phyloP scores from a whole-genome alignment of 2,329 filamentous ascomycete genomes.

The Sordariomycetes sp. region DNA sequence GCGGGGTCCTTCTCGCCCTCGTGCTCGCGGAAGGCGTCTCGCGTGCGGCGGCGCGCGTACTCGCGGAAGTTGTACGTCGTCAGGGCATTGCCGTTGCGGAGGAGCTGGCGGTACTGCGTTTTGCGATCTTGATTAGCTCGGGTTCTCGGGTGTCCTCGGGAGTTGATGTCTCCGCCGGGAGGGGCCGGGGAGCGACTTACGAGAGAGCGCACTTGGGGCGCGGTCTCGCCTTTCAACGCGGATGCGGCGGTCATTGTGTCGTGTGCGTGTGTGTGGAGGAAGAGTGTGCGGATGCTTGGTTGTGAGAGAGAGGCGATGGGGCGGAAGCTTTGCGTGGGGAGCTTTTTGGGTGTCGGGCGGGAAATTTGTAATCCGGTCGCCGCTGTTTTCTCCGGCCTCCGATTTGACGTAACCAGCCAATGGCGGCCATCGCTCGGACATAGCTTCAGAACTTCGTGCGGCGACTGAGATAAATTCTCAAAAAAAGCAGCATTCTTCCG shows the following conservation, averaged over 20 bases:
- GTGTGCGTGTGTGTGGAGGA: not conserved
- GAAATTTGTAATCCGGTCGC: conserved; percentile 4
- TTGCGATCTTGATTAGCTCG: not conserved
- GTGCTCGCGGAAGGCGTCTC: conserved; percentile 82
- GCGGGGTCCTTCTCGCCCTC: conserved; percentile 61
- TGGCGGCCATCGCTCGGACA: not conserved
- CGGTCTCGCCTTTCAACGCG: conserved; percentile 39
- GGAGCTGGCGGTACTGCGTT: conserved; percentile 75
- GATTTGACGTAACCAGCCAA: conserved; percentile 1
- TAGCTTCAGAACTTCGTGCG: not conserved
- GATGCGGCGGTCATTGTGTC: conserved; percentile 25
- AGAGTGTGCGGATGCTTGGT: not conserved
- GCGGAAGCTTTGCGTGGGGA: not conserved
- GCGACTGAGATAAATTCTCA: too few species aligned
- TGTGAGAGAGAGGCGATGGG: not conserved
- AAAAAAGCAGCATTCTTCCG: not conserved
- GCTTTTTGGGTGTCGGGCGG: not conserved
- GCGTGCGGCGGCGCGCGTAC: conserved; percentile 84
- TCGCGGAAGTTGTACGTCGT: conserved; percentile 96
- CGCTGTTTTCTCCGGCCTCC: not conserved
- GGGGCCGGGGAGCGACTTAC: conserved; percentile 25
- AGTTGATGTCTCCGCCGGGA: not conserved
- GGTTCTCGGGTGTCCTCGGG: not conserved
- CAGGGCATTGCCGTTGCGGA: conserved; percentile 80
- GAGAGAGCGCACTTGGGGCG: conserved; percentile 46